Conservation (phyloP, 345 rosid genomes). For the Eucalyptus virginea region DNA sequence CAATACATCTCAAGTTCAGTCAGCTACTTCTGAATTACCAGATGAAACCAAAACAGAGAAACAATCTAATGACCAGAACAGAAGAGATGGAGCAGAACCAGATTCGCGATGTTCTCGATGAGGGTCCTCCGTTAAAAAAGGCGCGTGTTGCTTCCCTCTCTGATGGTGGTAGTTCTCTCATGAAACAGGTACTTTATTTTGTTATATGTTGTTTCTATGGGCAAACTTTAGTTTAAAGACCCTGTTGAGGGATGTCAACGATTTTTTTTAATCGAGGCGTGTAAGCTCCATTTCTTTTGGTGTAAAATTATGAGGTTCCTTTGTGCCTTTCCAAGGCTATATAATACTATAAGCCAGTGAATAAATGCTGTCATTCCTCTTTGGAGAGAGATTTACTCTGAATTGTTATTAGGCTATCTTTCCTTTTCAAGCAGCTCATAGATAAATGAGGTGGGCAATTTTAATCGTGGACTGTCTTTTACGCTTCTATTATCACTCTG, state of each 20-base stretch:
- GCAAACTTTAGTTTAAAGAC: not conserved
- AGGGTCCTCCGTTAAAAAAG: constrained; percentile 51
- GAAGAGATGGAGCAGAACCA: constrained; percentile 18
- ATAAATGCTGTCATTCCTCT: not conserved
- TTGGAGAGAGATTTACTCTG: not conserved
- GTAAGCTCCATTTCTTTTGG: not conserved
- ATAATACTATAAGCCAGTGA: not conserved
- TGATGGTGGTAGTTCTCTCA: constrained; percentile 41
- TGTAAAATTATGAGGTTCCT: not conserved
- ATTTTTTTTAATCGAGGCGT: not conserved
- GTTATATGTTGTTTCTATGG: not conserved
- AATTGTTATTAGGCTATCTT: not conserved
- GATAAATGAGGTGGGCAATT: not conserved
- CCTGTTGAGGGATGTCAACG: not conserved
- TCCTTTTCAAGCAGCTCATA: not conserved
- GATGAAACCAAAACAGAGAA: constrained; percentile 14
- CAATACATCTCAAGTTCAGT: constrained; percentile 4
- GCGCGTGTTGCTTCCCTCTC: constrained; percentile 21
- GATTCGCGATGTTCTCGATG: constrained; percentile 26
- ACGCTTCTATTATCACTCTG: not conserved
- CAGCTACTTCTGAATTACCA: constrained; percentile 17
- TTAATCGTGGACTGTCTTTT: not conserved
- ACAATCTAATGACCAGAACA: constrained; percentile 9
- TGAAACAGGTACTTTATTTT: constrained; percentile 58
- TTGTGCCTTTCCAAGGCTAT: not conserved